These are phyloP conservation scores for Penicillium sp. DNA, from an alignment of 2,329 filamentous ascomycete genomes.

Conservation along the genomic window DNA sequence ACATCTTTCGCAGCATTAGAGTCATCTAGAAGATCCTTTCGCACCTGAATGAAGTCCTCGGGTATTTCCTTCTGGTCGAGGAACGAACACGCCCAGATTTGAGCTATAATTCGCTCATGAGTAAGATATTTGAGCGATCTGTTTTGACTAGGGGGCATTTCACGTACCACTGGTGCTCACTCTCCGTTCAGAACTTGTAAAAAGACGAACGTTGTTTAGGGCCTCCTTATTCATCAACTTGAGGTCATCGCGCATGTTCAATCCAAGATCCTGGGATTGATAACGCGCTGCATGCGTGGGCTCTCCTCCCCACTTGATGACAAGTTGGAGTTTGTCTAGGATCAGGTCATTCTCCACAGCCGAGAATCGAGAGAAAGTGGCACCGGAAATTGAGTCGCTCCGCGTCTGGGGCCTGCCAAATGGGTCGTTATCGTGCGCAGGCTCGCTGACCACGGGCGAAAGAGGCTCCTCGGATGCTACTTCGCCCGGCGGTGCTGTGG, in stretches of 20 bases:
- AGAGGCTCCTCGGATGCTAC: conserved; percentile 20
- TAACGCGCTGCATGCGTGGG: conserved; percentile 96
- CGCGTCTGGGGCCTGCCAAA: conserved; percentile 56
- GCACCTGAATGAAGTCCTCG: conserved; percentile 81
- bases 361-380: conserved; percentile 90
- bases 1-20: conserved; percentile 98
- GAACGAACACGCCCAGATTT: conserved; percentile 92
- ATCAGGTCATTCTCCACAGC: conserved; percentile 90
- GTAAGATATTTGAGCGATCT: conserved; percentile 1
- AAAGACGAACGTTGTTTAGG: conserved; percentile 88
- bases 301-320: conserved; percentile 98
- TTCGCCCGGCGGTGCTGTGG: conserved; percentile 10
- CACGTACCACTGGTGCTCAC: conserved; percentile 75
- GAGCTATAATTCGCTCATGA: conserved; percentile 53
- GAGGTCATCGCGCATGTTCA: conserved; percentile 94
- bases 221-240: conserved; percentile 89
- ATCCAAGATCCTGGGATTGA: conserved; percentile 89
- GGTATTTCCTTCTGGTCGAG: conserved; percentile 81
- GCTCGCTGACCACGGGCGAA: conserved; percentile 21
- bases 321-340: conserved; percentile 91
- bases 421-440: conserved; percentile 26
- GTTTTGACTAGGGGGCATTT: not conserved
- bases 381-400: conserved; percentile 81
- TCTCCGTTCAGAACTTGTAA: conserved; percentile 90
- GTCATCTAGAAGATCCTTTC: conserved; percentile 93